Percentiles rank a stretch among this genome's conserved stretches.
Evolutionary conservation across 2,329 filamentous ascomycete genomes (phyloP).

Genomic region (Lasiodiplodia gonubiensis): DNA sequence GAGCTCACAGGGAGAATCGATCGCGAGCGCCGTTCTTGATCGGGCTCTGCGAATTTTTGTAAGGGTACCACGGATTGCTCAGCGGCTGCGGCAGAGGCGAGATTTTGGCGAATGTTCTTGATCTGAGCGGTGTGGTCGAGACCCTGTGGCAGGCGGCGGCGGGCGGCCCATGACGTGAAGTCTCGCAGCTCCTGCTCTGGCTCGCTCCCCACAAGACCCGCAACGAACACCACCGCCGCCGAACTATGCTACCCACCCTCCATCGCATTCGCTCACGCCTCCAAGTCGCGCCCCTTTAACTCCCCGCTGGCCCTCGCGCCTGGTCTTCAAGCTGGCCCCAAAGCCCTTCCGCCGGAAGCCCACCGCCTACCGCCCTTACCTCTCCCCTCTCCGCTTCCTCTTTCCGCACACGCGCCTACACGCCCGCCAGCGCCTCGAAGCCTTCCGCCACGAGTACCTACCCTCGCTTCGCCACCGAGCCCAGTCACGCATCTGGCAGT

Average conservation of each 20-base stretch:
- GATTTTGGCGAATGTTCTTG: neutral
- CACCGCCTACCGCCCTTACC: constrained; percentile 38
- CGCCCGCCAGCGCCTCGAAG: constrained; percentile 69
- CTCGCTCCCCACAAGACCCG: constrained; percentile 18
- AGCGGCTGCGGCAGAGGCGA: constrained; percentile 1
- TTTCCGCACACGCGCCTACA: constrained; percentile 70
- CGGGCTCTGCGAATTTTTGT: neutral
- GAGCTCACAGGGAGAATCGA: neutral
- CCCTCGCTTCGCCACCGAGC: constrained; percentile 72
- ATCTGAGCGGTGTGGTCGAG: constrained; percentile 14
- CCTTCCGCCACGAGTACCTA: constrained; percentile 76
- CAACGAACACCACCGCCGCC: constrained; percentile 9
- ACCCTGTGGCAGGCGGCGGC: constrained; percentile 3
- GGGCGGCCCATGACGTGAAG: constrained; percentile 16
- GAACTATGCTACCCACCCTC: constrained; percentile 1
- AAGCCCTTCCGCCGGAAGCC: constrained; percentile 41
- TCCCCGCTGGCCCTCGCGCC: constrained; percentile 10
- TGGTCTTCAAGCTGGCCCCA: constrained; percentile 33
- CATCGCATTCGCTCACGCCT: neutral
- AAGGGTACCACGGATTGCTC: constrained; percentile 8
- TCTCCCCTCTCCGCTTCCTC: constrained; percentile 65
- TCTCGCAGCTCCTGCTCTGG: constrained; percentile 11
- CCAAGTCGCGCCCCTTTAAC: constrained; percentile 9
- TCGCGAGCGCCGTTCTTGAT: neutral
- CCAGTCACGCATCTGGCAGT: constrained; percentile 78